Evolutionary conservation across 2,329 filamentous ascomycete genomes (phyloP), one percentile per base, ranked within the genome.

Genomic region (Metarhizium album): DNA sequence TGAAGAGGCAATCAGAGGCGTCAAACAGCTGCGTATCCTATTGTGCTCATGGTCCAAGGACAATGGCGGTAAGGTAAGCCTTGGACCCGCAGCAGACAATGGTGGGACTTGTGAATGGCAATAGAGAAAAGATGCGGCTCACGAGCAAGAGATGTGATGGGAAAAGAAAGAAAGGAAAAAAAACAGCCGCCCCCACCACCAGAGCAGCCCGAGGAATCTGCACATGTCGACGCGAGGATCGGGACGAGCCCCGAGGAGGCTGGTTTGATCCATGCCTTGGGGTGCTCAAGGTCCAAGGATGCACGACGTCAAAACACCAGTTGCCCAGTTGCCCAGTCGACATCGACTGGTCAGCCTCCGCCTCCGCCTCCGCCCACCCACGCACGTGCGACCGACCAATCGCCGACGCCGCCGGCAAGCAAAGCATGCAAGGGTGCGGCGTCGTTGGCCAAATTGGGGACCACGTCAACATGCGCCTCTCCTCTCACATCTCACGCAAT

Each of bases 381-480:
- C n/a, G n/a, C n/a, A n/a, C n/a, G n/a, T n/a, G n/a, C n/a, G n/a
- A n/a, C n/a, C n/a, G 40, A 43, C 22, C 35, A 42, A 48, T 42
- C 46, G 22, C 46, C 22, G 11, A 29, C 27, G 27, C 27, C 27
- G 7, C 27, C 38, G 24, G 37, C 37, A 48, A 5, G n/a, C n/a
- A n/a, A n/a, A n/a, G n/a, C n/a, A n/a, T n/a, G n/a, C n/a, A n/a
- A 38, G 40, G 35, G 8, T 40, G 46, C 22, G 27, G 4, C 16
- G 40, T 4, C 42, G 13, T 42, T 43, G 40, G 40, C 9, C 22
- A 43, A 43, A 43, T 35, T 7, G 23, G 27, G 24, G 47, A 43
- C 47, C 47, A 49, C 47, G 47, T 49, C 47, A 37, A 45, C 47
- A 49, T 22, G 29, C 47, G 22, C 23, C 22, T 27, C 7, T 22